A percentile compares a stretch with the other conserved stretches of the same genome.
phyloP scores from a whole-genome alignment of 1,284 basidiomycete genomes.

The Papiliotrema laurentii region DNA sequence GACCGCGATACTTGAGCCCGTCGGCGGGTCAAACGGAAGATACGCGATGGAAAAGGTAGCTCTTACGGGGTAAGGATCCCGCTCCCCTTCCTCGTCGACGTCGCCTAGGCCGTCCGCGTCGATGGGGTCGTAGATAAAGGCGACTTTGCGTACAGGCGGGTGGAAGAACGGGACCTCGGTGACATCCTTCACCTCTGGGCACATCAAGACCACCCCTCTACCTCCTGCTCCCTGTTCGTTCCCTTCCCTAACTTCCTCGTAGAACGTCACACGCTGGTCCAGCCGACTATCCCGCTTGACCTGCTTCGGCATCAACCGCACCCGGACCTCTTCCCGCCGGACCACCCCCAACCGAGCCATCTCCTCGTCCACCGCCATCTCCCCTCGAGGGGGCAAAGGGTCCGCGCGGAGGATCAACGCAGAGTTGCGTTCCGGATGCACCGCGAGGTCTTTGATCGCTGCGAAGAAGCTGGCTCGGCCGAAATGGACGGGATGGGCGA shows the following conservation, averaged over 20 bases:
- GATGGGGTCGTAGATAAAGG: constrained; percentile 30
- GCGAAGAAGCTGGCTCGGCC: constrained; percentile 28
- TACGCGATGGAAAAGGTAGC: constrained; percentile 27
- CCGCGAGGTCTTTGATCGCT: constrained; percentile 28
- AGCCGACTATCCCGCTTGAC: constrained; percentile 36
- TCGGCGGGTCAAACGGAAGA: constrained; percentile 19
- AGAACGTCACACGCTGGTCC: constrained; percentile 33
- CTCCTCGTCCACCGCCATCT: not conserved
- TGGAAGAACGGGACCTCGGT: constrained; percentile 45
- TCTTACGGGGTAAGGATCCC: constrained; percentile 1
- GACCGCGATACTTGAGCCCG: not conserved
- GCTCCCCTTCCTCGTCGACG: constrained; percentile 8
- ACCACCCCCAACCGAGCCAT: constrained; percentile 13
- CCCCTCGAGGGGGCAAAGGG: constrained; percentile 10
- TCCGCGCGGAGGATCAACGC: constrained; percentile 43
- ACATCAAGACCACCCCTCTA: constrained; percentile 21
- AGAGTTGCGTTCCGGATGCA: constrained; percentile 47
- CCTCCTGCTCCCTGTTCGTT: no score
- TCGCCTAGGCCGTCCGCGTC: not conserved
- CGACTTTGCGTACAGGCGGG: constrained; percentile 37
- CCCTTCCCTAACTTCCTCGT: no score
- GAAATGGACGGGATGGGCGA: constrained; percentile 24
- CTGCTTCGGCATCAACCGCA: constrained; percentile 41
- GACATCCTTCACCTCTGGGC: constrained; percentile 23
- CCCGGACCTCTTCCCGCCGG: constrained; percentile 22